These are phyloP conservation scores for Nitzschia palea DNA, from an alignment of 108 stramenopile species.

Conservation along the genomic window DNA sequence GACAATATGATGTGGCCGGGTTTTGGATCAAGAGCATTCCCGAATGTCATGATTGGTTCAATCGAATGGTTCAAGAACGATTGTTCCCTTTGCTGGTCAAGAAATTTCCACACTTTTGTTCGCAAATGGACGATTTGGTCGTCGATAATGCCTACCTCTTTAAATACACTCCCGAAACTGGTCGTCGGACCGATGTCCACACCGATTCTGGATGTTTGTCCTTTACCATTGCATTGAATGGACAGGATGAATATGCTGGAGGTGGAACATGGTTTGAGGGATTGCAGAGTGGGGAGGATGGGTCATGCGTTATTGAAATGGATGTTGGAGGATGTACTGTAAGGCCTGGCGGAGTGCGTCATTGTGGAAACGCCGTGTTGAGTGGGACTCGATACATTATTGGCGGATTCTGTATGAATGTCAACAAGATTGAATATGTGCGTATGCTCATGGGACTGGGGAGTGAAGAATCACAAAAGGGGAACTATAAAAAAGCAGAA, in stretches of 20 bases:
- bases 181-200: constrained; percentile 55
- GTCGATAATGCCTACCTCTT: constrained; percentile 58
- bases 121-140: constrained; percentile 27
- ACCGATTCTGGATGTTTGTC: constrained; percentile 57
- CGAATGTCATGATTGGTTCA: constrained; percentile 50
- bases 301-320: constrained; percentile 37
- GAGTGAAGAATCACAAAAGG: constrained; percentile 5
- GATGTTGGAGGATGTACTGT: constrained; percentile 47
- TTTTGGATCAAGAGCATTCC: constrained; percentile 58
- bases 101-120: constrained; percentile 43
- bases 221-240: constrained; percentile 52
- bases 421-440: constrained; percentile 40
- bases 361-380: constrained; percentile 51
- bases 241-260: constrained; percentile 42
- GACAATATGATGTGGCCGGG: constrained; percentile 54
- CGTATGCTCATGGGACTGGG: constrained; percentile 37
- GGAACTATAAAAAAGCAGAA: constrained; percentile 11
- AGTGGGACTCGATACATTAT: constrained; percentile 55
- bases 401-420: constrained; percentile 60
- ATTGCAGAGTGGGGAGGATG: not conserved
- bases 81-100: constrained; percentile 50
- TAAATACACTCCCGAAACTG: constrained; percentile 52
- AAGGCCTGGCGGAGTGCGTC: constrained; percentile 57
- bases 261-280: constrained; percentile 60
- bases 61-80: constrained; percentile 25